Base-by-base conservation (phyloP, 2,329 filamentous ascomycete species). In the Pseudocercospora fuligena region DNA sequence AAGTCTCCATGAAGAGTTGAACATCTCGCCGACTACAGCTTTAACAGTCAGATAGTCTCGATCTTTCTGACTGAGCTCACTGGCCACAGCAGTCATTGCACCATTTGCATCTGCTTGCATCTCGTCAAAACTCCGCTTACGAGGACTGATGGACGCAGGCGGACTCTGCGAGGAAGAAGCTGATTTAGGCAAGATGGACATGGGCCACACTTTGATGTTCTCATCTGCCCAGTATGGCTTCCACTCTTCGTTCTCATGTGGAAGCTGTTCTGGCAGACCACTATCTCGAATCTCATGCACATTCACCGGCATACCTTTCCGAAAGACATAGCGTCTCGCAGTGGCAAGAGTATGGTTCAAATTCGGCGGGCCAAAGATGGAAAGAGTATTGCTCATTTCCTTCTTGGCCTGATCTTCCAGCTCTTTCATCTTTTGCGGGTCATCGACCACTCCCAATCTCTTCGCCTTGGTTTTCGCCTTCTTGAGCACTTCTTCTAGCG, bases 121-220 rank as follows among this genome's bases (percentile, higher is more conserved):
- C 61, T 78, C 76, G 40, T 78, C 76, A 58, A 77, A 72, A 68
- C 75, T 79, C 27, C 78, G 72, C 66, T 80, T 80, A 9, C 76
- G 72, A 19, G 75, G 74, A 63, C 71, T 76, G 56, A 69, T 53
- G 29, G 72, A 63, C 27, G 51, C 51, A 16, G 68, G 54, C 5
- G 61, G 57, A 58, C 53, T 54, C n/a, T 59, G 63, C 12, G 57
- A 59, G 19, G n/a, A 29, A 12, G 67, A 61, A 5, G 63, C 23
- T 11, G 40, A n/a, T 43, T 43, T 43, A 16, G 80, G 81, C 5
- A 59, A 66, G 21, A 92, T 79, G 0, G 91, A 87, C 74, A 98
- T 84, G 54, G 92, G 90, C 94, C 94, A 98, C 0, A 97, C 91
- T 65, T 89, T 88, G 64, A 97, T 88, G 69, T 90, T 89, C 11